A percentile compares a stretch with the other conserved stretches of the same genome.
phyloP scores from a whole-genome alignment of 139 green algal genomes.

The Coelastrella sp. region DNA sequence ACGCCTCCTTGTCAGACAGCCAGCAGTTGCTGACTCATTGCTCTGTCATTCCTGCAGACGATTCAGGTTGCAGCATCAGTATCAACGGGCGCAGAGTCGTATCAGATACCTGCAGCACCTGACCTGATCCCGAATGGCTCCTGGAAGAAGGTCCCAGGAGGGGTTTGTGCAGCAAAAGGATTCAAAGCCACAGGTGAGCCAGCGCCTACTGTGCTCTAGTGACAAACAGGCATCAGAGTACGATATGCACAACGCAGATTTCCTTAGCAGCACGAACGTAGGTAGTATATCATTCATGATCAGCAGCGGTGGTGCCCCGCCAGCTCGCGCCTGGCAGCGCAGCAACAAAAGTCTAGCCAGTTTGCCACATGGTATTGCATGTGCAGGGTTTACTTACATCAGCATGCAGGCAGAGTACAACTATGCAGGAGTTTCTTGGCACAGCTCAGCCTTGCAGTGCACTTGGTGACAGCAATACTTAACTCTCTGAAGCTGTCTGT shows the following conservation, averaged over 20 bases:
- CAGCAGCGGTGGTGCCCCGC: no score
- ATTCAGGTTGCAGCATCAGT: conserved; percentile 34
- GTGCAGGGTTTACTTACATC: no score
- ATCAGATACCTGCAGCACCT: conserved; percentile 84
- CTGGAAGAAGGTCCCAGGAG: conserved; percentile 89
- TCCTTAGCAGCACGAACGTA: no score
- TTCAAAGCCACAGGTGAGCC: conserved; percentile 87
- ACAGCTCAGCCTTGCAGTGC: no score
- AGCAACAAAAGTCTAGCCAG: no score
- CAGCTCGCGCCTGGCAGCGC: no score
- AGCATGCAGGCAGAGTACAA: no score
- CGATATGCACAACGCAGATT: no score
- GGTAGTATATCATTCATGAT: no score
- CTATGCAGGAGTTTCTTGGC: not conserved
- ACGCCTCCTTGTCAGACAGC: not conserved
- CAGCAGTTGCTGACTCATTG: not conserved
- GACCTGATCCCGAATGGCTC: conserved; percentile 91
- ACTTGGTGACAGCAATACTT: no score
- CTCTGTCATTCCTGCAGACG: not conserved
- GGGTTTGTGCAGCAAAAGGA: conserved; percentile 86
- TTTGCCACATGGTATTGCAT: no score
- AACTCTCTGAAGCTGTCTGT: not conserved
- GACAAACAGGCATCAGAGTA: not conserved
- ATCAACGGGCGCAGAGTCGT: conserved; percentile 60
- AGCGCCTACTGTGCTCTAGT: not conserved